Percentiles rank a stretch among this genome's conserved stretches.
phyloP scores from a whole-genome alignment of 768 basidiomycete genomes.

The Agaricus sinodeliciosus region DNA sequence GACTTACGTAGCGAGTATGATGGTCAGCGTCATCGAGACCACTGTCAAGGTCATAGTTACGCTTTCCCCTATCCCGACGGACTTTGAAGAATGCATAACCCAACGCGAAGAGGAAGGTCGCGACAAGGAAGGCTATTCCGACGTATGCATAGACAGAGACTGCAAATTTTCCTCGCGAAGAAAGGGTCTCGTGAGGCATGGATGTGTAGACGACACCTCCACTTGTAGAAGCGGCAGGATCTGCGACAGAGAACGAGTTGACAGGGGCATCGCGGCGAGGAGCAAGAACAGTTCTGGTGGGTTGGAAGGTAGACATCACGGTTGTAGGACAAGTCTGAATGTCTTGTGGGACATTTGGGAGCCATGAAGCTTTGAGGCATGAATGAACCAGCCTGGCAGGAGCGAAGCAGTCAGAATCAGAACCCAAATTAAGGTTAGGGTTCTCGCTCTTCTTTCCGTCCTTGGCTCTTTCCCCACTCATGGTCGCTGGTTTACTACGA shows the following conservation, averaged over 20 bases:
- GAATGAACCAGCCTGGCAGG: neutral
- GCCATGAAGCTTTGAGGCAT: neutral
- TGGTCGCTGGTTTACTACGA: constrained; percentile 1
- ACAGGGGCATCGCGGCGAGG: neutral
- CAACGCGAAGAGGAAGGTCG: constrained; percentile 16
- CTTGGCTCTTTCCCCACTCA: neutral
- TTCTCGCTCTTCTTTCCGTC: neutral
- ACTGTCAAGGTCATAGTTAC: constrained; percentile 7
- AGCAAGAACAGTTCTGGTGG: neutral
- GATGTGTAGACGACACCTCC: constrained; percentile 5
- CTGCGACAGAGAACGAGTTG: constrained; percentile 2
- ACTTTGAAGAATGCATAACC: constrained; percentile 11
- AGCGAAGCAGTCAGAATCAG: neutral
- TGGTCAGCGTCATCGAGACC: constrained; percentile 3
- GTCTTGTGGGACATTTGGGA: neutral
- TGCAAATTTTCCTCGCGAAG: constrained; percentile 9
- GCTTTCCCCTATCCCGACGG: constrained; percentile 5
- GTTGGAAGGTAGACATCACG: neutral
- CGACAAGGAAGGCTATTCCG: constrained; percentile 21
- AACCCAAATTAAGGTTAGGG: constrained; percentile 9
- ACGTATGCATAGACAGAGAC: constrained; percentile 24
- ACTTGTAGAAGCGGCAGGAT: neutral
- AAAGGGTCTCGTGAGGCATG: constrained; percentile 7
- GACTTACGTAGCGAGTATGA: neutral
- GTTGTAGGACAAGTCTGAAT: neutral